phyloP scores from a whole-genome alignment of 139 green algal genomes.

The Trebouxia sp. region DNA sequence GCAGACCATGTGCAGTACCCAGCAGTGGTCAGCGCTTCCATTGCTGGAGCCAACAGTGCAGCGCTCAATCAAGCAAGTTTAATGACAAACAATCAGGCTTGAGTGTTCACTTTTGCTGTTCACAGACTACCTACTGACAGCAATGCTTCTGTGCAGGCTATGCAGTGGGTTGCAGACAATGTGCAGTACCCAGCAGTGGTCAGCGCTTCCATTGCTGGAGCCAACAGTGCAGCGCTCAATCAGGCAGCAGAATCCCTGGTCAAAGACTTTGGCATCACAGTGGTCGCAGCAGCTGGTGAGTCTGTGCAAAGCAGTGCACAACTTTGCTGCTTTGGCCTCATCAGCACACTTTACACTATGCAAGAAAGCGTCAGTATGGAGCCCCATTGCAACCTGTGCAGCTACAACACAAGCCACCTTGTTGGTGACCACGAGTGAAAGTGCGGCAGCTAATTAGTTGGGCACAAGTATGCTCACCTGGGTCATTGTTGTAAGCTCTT shows the following conservation, averaged over 20 bases:
- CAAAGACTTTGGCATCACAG: neutral
- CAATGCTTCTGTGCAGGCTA: neutral
- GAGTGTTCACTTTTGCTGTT: neutral
- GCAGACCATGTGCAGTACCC: too few species aligned
- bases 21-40: too few species aligned
- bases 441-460: too few species aligned
- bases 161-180: conserved; percentile 13
- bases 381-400: neutral
- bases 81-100: too few species aligned
- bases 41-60: too few species aligned
- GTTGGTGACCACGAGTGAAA: too few species aligned
- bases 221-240: neutral
- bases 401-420: too few species aligned
- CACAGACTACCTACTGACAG: neutral
- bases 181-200: conserved; percentile 1
- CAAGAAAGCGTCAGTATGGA: neutral
- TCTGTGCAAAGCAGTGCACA: neutral
- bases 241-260: neutral
- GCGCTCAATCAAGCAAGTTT: too few species aligned
- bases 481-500: too few species aligned
- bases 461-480: too few species aligned
- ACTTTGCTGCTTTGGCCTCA: too few species aligned
- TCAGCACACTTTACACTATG: neutral
- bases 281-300: neutral
- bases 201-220: neutral